Evolutionary conservation across 495 filamentous ascomycete genomes (phyloP), one percentile per base, ranked within the genome.

Genomic region (Aspergillus olivimuriae): DNA sequence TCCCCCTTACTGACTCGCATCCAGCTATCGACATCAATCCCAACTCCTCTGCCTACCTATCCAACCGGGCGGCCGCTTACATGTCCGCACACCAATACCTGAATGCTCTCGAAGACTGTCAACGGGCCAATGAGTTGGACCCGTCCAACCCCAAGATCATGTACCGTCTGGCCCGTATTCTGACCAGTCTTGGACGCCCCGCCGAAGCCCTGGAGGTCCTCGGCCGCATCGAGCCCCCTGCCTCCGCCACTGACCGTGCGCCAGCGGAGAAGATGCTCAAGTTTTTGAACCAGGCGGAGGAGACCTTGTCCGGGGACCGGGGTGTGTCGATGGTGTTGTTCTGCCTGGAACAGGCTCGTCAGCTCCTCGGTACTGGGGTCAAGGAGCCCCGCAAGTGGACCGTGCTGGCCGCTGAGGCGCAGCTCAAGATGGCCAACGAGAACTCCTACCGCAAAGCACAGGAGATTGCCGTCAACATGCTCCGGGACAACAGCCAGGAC

Each of bases 61-160:
- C 86, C 50, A 98, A 98, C 75, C 84, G 94, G 46, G 89, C 94
- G 19, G 92, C 92, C 5, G 94, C 92, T 10, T 86, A 85, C 68
- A 90, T 98, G 76, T 82, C 86, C 24, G 85, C 84, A 32, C 80
- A 81, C 44, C 78, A 82, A 53, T 96, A 78, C 57, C 56, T 73
- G 26, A 78, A 84, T 43, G 94, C 92, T 19, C 66, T 97, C 37
- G 87, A 91, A 31, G 92, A 97, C 58, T 87, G 85, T 52, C 80
- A 81, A 53, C 74, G 71, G 24, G 88, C 94, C 2, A 77, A 84
- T 28, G 86, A 89, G 41, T 66, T 94, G 18, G 88, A 95, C 47
- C 82, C 89, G 4, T 66, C 75, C 50, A 94, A 94, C 52, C 51
- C 82, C 24, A 97, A 96, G 66, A 87, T 92, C 39, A 65, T 95